Base-by-base conservation (phyloP, 805 yeast species). In the Saccharomyces cerevisiae region DNA sequence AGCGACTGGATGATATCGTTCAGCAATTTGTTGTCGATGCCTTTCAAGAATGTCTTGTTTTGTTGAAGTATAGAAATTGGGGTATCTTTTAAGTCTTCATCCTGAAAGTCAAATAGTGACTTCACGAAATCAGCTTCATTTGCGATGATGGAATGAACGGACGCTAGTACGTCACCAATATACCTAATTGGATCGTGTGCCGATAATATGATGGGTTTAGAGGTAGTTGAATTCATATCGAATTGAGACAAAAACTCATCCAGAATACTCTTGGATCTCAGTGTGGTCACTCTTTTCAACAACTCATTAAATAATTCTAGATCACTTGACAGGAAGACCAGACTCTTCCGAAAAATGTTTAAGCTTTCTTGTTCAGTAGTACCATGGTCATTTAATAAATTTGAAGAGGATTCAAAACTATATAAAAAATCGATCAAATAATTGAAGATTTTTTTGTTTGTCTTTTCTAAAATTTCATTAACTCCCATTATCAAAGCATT, bases 101-200 rank as follows among this genome's bases (percentile, higher is more conserved):
- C 63, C 41, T 71, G 70, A 48, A 73, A 70, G 48, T 77, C 77
- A 53, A 92, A 83, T 51, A 92, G 70, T 21, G 83, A 76, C 8
- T 77, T 76, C 4, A 92, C 77, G 30, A 85, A 76, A 64, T 94
- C 99, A 46, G 83, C 78, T 68, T 94, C 99, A 70, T 89, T 88
- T 3, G 90, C 96, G 30, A 90, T 83, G 4, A 88, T 78, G 1
- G 91, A 81, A 66, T 94, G 97, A 1, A 90, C 78, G 73, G 87
- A 87, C 0, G 98, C 98, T 41, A 94, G 72, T 31, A 94, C 77
- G 66, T 90, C 97, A 27, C 97, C 96, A 17, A 89, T 75, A 59
- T 84, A 91, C 53, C 96, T 76, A 27, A 83, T 75, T 1, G 97
- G 87, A 66, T 92, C 96, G 66, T 86, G 86, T 0, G 87, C 84